Percentiles rank a stretch among this genome's conserved stretches.
Conservation (phyloP, 2,329 filamentous ascomycete genomes). For the Cladosporium austrohemisphaericum region DNA sequence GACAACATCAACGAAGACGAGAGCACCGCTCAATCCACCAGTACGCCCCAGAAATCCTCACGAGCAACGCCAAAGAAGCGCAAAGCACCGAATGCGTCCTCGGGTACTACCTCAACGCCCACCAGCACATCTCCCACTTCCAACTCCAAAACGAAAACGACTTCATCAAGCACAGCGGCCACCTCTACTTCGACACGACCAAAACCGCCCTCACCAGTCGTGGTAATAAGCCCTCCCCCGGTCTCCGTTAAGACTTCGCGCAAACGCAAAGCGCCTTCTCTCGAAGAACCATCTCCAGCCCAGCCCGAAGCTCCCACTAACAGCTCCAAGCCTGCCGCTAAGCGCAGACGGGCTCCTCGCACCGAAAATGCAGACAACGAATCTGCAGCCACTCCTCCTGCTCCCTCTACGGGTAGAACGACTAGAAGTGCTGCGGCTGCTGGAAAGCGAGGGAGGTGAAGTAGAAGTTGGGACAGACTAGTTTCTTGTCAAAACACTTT, state of each 20-base stretch:
- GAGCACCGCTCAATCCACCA: background rate
- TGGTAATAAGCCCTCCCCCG: background rate
- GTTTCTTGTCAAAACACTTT: too few species aligned
- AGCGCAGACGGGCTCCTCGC: conserved; percentile 7
- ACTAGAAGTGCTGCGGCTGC: conserved; percentile 1
- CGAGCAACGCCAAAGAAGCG: background rate
- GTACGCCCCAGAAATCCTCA: too few species aligned
- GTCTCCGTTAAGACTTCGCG: background rate
- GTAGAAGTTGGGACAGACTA: background rate
- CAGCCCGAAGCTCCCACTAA: background rate
- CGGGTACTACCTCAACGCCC: background rate
- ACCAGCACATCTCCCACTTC: background rate
- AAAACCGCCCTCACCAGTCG: background rate
- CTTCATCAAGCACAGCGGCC: too few species aligned
- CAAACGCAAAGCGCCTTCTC: conserved; percentile 8
- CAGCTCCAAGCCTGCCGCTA: conserved; percentile 1
- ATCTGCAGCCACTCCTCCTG: background rate
- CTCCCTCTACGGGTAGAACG: background rate
- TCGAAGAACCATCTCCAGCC: background rate
- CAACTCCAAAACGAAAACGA: background rate
- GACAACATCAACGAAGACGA: background rate
- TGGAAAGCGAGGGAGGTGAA: background rate
- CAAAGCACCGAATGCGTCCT: background rate
- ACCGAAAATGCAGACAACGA: background rate
- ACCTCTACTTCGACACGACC: background rate